Evolutionary conservation across 768 basidiomycete species (phyloP).

Genomic region (Russula vinacea): DNA sequence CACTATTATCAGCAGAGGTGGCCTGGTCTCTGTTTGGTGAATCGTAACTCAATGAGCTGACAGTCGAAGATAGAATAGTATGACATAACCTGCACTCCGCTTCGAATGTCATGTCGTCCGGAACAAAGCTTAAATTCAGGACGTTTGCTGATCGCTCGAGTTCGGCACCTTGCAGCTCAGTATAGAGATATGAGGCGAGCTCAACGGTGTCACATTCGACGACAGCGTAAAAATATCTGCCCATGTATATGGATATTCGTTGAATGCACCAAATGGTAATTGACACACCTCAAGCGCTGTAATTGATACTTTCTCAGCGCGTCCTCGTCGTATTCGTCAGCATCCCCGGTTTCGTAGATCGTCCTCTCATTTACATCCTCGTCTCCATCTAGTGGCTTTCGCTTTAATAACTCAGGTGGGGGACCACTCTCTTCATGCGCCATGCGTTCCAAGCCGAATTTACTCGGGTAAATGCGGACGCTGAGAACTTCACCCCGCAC

Average conservation of each 20-base stretch:
- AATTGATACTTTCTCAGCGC: constrained; percentile 88
- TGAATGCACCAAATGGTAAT: constrained; percentile 2
- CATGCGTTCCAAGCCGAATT: constrained; percentile 88
- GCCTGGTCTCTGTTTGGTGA: constrained; percentile 70
- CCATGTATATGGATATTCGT: constrained; percentile 9
- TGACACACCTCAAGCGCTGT: constrained; percentile 77
- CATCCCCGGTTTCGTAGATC: constrained; percentile 63
- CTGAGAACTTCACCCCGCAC: constrained; percentile 65
- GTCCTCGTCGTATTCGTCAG: constrained; percentile 82
- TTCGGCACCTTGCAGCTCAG: constrained; percentile 91
- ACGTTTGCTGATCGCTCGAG: constrained; percentile 96
- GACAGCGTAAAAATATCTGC: constrained; percentile 93
- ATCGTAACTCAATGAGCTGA: constrained; percentile 7
- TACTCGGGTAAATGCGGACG: constrained; percentile 86
- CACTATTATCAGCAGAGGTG: constrained; percentile 51
- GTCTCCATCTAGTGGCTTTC: constrained; percentile 38
- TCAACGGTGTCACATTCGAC: constrained; percentile 79
- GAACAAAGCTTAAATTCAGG: constrained; percentile 92
- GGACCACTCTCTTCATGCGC: constrained; percentile 86
- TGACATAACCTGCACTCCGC: constrained; percentile 61
- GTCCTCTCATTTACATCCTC: constrained; percentile 63
- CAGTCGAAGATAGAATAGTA: not conserved
- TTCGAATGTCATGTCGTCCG: constrained; percentile 83
- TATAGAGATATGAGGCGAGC: constrained; percentile 74
- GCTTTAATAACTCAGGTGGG: constrained; percentile 75